Evolutionary conservation across 2,329 filamentous ascomycete genomes (phyloP), one percentile per base, ranked within the genome.

Genomic region (Allantophomopsis lycopodina): DNA sequence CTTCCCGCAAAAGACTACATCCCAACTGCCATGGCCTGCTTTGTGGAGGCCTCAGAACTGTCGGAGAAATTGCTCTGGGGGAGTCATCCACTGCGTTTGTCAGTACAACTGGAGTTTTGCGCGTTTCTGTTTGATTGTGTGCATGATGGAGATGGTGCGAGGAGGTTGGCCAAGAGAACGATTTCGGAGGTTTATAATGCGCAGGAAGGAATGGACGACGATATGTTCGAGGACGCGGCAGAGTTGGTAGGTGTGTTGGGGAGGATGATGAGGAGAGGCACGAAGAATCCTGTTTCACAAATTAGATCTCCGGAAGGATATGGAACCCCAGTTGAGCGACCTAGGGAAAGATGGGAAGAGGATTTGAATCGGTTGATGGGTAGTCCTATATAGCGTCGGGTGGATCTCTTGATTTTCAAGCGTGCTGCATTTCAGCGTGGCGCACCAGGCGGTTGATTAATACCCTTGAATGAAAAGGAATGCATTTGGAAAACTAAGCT

Each of bases 121-220:
- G 88, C 88, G 0, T 98, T 95, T 56, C 65, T 95, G 1, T 95
- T 89, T 65, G 91, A 96, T 55, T 96, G 89, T 53, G 69, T 85
- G 2, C 85, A 91, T 55, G 87, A 96, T 50, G 68, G 73, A 36
- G 79, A 88, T 16, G 76, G 68, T 30, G 87, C 85, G 38, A 73
- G 88, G 23, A 72, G 73, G 40, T 60, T 95, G 12, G 89, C 91
- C 10, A 81, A 84, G 51, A 71, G 79, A 31, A 85, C 88, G 3
- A 91, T 96, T 44, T 73, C 83, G 33, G 86, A 94, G 50, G 89
- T 95, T 1, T 95, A 95, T 55, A 82, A 87, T 42, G 86, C 87
- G 2, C 78, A 82, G 39, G 88, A 95, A 58, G 85, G 84, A 15
- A 89, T 96, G 76, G 85, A 93, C 43, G 88, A 96, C 53, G 86